Conservation (phyloP, 2,329 filamentous ascomycete genomes). For the Ustilaginoidea virens region DNA sequence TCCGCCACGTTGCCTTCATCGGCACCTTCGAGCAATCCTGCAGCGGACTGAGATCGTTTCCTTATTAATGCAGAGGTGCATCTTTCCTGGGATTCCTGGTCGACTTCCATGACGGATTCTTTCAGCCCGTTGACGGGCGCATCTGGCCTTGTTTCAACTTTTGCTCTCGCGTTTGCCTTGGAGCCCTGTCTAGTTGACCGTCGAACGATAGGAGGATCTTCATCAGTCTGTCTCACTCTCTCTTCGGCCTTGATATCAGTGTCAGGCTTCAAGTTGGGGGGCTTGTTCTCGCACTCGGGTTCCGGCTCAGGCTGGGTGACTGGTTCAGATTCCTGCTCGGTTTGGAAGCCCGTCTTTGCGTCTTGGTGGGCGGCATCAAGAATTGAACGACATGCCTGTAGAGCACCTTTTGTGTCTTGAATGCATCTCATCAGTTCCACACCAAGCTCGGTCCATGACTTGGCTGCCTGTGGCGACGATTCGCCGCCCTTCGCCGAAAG, state of each 20-base stretch:
- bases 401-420: conserved; percentile 13
- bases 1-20: conserved; percentile 43
- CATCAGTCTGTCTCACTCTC: conserved; percentile 2
- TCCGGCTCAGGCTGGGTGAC: background rate
- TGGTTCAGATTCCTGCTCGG: conserved; percentile 2
- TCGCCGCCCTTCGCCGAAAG: background rate
- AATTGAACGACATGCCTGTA: conserved; percentile 15
- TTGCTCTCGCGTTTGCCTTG: conserved; percentile 1
- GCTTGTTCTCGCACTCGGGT: conserved; percentile 1
- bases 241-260: conserved; percentile 1
- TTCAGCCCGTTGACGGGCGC: conserved; percentile 9
- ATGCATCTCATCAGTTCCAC: conserved; percentile 17
- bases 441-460: conserved; percentile 20
- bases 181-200: conserved; percentile 5
- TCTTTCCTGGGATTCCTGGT: conserved; percentile 17
- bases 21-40: conserved; percentile 37
- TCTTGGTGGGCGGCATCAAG: conserved; percentile 9
- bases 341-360: conserved; percentile 4
- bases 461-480: conserved; percentile 5
- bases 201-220: conserved; percentile 3
- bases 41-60: conserved; percentile 47
- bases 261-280: background rate
- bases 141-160: conserved; percentile 9
- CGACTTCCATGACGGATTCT: conserved; percentile 13
- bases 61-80: conserved; percentile 29